Base-by-base conservation (phyloP, 345 rosid species). In the Excoecaria cochinchinensis region DNA sequence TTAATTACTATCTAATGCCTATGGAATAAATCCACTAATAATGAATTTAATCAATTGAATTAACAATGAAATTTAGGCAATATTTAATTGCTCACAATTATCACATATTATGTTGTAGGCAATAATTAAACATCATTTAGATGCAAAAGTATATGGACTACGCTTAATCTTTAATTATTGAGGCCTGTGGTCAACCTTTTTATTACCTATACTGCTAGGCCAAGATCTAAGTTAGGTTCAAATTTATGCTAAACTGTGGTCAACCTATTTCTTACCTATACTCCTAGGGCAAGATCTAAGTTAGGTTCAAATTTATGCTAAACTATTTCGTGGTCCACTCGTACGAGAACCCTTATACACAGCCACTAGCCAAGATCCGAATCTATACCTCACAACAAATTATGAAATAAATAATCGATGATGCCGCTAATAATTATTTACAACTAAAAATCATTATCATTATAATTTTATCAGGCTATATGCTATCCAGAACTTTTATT, bases 111-210 rank as follows among this genome's bases (percentile, higher is more conserved):
- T 57, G 21, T 57, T 57, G 61, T 57, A 14, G 25, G 62, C 25
- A 58, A 58, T 58, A 58, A 58, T 8, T 58, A 22, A 17, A 4
- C 61, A 56, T n/a, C 61, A 17, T 56, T 10, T 58, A 58, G 25
- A 58, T 58, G 62, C 62, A 58, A 21, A 58, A 21, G 10, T 58
- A 58, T 58, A 58, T 58, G 62, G 31, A 21, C 62, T 58, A 6
- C 22, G 1, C 6, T 55, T 55, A 55, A 55, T 55, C 6, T 55
- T 55, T 15, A 55, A n/a, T n/a, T 21, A 58, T 58, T 58, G 36
- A 44, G 62, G 62, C 44, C 38, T 62, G 44, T 62, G 67, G 46
- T 62, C 67, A 62, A 36, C 67, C 67, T 62, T 36, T 62, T 4
- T 36, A 31, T 36, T 16, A 4, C 44, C 67, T 62, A 36, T 62